Evolutionary conservation across 2,329 filamentous ascomycete genomes (phyloP), one percentile per base, ranked within the genome.

Genomic region (Aspergillus sp.): DNA sequence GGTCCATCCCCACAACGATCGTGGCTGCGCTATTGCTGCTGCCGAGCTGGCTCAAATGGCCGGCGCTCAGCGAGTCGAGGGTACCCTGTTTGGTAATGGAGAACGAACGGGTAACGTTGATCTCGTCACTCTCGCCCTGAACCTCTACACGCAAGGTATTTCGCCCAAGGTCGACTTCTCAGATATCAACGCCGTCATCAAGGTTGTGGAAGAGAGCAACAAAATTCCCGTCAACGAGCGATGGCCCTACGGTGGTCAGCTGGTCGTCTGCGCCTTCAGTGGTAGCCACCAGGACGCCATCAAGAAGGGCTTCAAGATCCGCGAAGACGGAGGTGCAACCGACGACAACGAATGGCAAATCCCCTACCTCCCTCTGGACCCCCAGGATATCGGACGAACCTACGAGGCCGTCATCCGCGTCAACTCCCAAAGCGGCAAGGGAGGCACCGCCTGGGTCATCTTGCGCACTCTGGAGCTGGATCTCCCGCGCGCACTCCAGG

Each of bases 361-460:
- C 40, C 93, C 93, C 0, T 98, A 98, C 72, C 87, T 98, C 49
- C 93, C 93, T 12, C 84, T 98, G 67, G 93, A 98, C 70, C 93
- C 93, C 5, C 84, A 90, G 70, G 93, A 98, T 70, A 96, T 98
- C 63, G 93, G 93, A 51, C 87, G 93, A 57, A 97, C 88, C n/a
- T 98, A 98, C 84, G 93, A 98, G 77, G 93, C 93, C 58, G 90
- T 98, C 71, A 98, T 98, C 72, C 90, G 93, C 59, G 93, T 98
- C 84, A 99, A 98, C 81, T 96, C 91, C 17, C 93, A 98, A 75
- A 91, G 87, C 67, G 93, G 93, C 64, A 98, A 99, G 80, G 93
- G 93, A 61, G 95, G 95, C 67, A 88, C 91, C 59, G 93, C 93
- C 51, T 98, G 91, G 90, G 90, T 98, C 71, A 93, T 98, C 72